Evolutionary conservation across 116 monocot species (phyloP).

Genomic region (Dioscorea cayenensis): DNA sequence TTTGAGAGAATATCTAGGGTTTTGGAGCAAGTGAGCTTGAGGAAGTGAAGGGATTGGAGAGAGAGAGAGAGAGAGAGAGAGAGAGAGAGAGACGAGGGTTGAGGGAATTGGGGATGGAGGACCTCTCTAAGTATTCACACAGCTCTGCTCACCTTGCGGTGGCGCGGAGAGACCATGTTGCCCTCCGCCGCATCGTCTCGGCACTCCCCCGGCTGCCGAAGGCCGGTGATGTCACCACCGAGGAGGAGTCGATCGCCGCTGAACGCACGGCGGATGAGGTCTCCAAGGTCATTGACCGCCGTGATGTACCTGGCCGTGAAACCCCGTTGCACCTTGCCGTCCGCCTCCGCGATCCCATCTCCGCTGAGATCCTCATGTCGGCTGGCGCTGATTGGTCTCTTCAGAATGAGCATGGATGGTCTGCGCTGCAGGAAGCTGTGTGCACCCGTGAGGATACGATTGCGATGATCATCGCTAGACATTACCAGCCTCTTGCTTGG

Average conservation of each 20-base stretch:
- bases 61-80: too few relatives aligned
- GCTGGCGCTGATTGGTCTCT: conserved; percentile 95
- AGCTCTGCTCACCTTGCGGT: conserved; percentile 89
- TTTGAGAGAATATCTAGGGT: not conserved
- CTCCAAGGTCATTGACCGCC: conserved; percentile 65
- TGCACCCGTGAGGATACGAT: conserved; percentile 77
- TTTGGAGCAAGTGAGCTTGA: conserved; percentile 1
- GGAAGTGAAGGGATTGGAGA: not conserved
- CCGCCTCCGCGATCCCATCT: conserved; percentile 69
- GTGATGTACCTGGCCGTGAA: conserved; percentile 80
- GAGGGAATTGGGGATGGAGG: conserved; percentile 43
- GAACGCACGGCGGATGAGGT: conserved; percentile 67
- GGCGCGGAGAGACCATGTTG: conserved; percentile 60
- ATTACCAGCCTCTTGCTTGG: conserved; percentile 88
- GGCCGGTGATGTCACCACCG: conserved; percentile 74
- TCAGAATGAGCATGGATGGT: conserved; percentile 96
- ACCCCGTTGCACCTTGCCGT: conserved; percentile 97
- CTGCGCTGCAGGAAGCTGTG: conserved; percentile 86
- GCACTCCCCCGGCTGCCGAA: conserved; percentile 69
- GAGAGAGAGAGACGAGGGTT: not conserved
- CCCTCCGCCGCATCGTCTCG: conserved; percentile 52
- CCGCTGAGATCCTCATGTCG: conserved; percentile 84
- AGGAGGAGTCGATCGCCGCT: conserved; percentile 61
- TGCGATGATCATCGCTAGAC: conserved; percentile 62
- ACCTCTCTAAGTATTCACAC: conserved; percentile 70